Base-by-base conservation (phyloP, 352 stramenopile species). In the Phytophthora macrochlamydospora region DNA sequence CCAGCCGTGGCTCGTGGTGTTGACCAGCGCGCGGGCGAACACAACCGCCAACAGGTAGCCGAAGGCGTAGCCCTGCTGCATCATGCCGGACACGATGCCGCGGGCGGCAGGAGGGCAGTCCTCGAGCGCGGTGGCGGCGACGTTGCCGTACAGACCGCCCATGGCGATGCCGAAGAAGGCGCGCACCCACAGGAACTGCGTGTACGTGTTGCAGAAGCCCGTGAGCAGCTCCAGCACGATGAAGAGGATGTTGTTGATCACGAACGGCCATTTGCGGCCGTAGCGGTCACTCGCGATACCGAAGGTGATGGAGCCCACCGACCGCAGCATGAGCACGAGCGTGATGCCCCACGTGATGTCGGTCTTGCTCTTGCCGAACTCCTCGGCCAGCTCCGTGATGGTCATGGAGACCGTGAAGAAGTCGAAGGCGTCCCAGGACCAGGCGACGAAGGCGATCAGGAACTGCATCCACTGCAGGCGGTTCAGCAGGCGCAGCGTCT, bases 321-420 rank as follows among this genome's bases (percentile, higher is more conserved):
- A 80, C 1, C 76, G 76, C 44, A 81, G 52, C 76, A 84, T 84
- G 65, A 84, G 76, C 51, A 77, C 75, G 29, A 85, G 62, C n/a
- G 76, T 81, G 46, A 85, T 85, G 9, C 76, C 76, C 76, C 76
- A 85, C 43, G 76, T 85, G 46, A 85, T 78, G 62, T 85, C 73
- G 12, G 67, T 62, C 28, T 76, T 80, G 43, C 12, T 64, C 59
- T 76, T 75, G 51, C 31, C 71, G 52, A 82, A 85, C 43, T 78
- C 65, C 60, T 82, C 60, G 12, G 73, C 70, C n/a, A 85, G 62
- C 2, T 85, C 71, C 12, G 73, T 62, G 48, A 85, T 67, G 3
- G 76, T 85, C 57, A 85, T 58, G 0, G 76, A 81, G 42, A 82
- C 76, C 13, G 76, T 85, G 71, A 85, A 85, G 71, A 85, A 85